Percentiles rank a stretch among this genome's conserved stretches.
Conservation (phyloP, 2,329 filamentous ascomycete species). For the Epichloe baconii region DNA sequence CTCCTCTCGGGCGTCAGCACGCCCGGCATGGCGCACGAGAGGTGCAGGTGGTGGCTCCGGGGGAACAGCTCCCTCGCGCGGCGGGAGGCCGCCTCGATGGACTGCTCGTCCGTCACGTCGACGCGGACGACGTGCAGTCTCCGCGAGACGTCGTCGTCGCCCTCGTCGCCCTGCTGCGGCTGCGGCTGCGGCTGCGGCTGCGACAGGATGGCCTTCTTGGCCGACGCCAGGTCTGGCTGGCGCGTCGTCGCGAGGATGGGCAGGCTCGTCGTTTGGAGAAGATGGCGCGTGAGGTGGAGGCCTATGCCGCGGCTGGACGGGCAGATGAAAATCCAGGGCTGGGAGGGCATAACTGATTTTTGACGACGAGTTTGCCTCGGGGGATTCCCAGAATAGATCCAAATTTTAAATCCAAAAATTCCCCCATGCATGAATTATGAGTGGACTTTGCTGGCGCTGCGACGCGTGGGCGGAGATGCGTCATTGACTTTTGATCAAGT, state of each 20-base stretch:
- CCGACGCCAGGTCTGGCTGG: conserved; percentile 16
- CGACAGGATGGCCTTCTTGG: conserved; percentile 22
- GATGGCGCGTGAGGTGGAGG: conserved; percentile 33
- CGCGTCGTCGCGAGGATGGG: conserved; percentile 36
- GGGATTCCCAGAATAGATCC: too few species aligned
- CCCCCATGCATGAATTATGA: background rate
- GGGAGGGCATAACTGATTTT: conserved; percentile 24
- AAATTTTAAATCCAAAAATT: too few species aligned
- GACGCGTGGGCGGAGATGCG: too few species aligned
- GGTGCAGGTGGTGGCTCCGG: conserved; percentile 45
- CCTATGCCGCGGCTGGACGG: conserved; percentile 37
- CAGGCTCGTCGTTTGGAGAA: conserved; percentile 32
- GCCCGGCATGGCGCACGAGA: conserved; percentile 58
- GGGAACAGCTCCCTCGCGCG: conserved; percentile 39
- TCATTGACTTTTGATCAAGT: too few species aligned
- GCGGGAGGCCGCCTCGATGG: conserved; percentile 43
- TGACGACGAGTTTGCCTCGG: too few species aligned
- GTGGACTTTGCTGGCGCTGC: too few species aligned
- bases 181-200: conserved; percentile 5
- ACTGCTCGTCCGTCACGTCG: conserved; percentile 46
- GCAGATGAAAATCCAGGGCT: conserved; percentile 36
- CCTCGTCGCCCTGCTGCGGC: conserved; percentile 2
- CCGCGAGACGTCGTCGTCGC: conserved; percentile 6
- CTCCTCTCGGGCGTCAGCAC: conserved; percentile 62
- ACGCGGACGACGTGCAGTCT: conserved; percentile 27